Evolutionary conservation across 208 protist species (phyloP), one percentile per base, ranked within the genome.

Genomic region (Borovskyia barvae): DNA sequence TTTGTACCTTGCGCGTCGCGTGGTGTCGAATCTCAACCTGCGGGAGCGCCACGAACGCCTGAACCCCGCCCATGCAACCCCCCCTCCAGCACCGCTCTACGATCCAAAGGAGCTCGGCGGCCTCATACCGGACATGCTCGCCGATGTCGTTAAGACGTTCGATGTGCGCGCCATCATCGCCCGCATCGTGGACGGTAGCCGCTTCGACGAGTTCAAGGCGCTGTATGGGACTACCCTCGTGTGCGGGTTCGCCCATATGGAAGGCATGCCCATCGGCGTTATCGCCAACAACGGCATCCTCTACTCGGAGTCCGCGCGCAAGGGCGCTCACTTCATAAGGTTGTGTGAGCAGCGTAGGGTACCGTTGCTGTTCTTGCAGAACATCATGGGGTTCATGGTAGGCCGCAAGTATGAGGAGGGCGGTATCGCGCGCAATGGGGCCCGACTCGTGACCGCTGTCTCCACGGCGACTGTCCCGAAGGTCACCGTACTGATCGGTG

Each of bases 391-490:
- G 24, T 95, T 95, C 20, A 95, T 95, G 88, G 82, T 93, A 17
- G 92, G 92, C 14, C 88, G 87, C 46, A 71, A 85, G 46, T 96
- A 97, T 64, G 97, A 99, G 73, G 63, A 72, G 36, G 85, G 80
- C 47, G 97, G 97, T 63, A 99, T 99, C 50, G 95, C 95, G n/a
- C 98, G 98, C 66, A 72, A 98, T 77, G 97, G 97, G 12, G 96
- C 97, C 0, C 98, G 98, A 63, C 72, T 99, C 42, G 96, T 98
- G 3, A 98, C 66, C 20, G 96, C 97, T 1, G 97, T 99, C 3
- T 76, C 94, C 8, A 92, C 84, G 43, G 85, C 93, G 2, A 79
- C 77, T 5, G 97, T 98, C 33, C 96, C 97, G 22, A 98, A 99
- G 74, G 85, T 99, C 42, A 99, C 97, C 4, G 66, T 98, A 7